Conservation (phyloP, 129 eudicot species). For the Silybum marianum region DNA sequence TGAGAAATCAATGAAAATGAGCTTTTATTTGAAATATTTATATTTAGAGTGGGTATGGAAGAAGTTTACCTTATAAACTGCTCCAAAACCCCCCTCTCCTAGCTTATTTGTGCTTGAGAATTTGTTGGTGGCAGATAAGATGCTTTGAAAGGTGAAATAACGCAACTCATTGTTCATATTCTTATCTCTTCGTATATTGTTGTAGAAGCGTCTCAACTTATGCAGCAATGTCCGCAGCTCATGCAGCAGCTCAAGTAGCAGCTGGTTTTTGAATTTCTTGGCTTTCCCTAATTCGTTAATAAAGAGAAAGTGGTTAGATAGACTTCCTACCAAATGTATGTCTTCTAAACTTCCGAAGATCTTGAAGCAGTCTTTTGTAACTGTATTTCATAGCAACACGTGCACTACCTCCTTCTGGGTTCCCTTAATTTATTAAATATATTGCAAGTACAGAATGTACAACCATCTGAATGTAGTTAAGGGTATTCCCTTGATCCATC, state of each 20-base stretch:
- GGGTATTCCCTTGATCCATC: too few species aligned
- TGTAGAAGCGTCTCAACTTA: background rate
- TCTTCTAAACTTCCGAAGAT: background rate
- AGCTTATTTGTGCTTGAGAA: conserved; percentile 33
- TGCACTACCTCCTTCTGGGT: too few species aligned
- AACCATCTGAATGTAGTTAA: background rate
- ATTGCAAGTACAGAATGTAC: background rate
- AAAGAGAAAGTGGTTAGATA: background rate
- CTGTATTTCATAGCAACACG: too few species aligned
- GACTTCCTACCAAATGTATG: background rate
- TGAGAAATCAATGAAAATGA: conserved; percentile 18
- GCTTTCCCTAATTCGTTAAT: background rate
- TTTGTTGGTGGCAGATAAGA: conserved; percentile 34
- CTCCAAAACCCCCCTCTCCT: conserved; percentile 41
- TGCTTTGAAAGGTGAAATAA: conserved; percentile 39
- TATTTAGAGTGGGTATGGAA: background rate
- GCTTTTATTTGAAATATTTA: background rate
- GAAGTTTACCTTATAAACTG: conserved; percentile 37
- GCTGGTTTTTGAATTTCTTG: conserved; percentile 10
- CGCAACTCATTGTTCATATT: conserved; percentile 18
- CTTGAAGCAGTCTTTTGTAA: too few species aligned
- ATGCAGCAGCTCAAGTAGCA: background rate
- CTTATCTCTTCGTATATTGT: background rate
- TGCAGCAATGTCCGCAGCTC: background rate
- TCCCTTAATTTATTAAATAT: too few species aligned